Percentiles rank a stretch among this genome's conserved stretches.
These are phyloP conservation scores for Bauhinia variegata DNA, from an alignment of 306 rosid genomes.

Conservation along the genomic window DNA sequence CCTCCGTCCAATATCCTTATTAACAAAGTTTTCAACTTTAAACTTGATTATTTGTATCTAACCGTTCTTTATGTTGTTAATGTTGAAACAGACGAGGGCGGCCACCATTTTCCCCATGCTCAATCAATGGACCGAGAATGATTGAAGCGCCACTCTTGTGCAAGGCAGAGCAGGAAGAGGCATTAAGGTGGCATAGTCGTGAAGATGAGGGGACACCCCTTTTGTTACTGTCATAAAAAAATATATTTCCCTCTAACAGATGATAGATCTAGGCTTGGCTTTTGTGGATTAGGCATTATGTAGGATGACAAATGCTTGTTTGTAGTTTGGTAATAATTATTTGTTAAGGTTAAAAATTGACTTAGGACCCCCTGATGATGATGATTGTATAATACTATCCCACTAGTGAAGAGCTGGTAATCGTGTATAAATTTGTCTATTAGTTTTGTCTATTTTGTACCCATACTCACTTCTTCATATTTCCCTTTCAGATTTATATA, in stretches of 20 bases:
- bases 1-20: background rate
- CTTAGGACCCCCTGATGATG: constrained; percentile 55
- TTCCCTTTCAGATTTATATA: background rate
- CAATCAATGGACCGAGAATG: constrained; percentile 65
- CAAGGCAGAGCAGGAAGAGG: constrained; percentile 26
- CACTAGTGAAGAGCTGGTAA: constrained; percentile 48
- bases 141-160: constrained; percentile 24
- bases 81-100: constrained; percentile 59
- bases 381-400: constrained; percentile 51
- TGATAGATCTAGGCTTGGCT: constrained; percentile 52
- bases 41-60: background rate
- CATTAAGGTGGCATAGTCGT: constrained; percentile 15
- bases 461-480: background rate
- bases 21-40: background rate
- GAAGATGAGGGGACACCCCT: constrained; percentile 42
- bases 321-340: constrained; percentile 58
- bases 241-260: constrained; percentile 38
- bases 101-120: constrained; percentile 61
- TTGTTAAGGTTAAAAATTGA: constrained; percentile 47
- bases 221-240: constrained; percentile 46
- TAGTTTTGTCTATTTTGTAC: constrained; percentile 9
- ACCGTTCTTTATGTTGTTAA: constrained; percentile 31
- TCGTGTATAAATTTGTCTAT: constrained; percentile 42
- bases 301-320: constrained; percentile 46
- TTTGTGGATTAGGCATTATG: constrained; percentile 43